Conservation (phyloP, 1,284 basidiomycete genomes). For the Apiotrichum porosum region DNA sequence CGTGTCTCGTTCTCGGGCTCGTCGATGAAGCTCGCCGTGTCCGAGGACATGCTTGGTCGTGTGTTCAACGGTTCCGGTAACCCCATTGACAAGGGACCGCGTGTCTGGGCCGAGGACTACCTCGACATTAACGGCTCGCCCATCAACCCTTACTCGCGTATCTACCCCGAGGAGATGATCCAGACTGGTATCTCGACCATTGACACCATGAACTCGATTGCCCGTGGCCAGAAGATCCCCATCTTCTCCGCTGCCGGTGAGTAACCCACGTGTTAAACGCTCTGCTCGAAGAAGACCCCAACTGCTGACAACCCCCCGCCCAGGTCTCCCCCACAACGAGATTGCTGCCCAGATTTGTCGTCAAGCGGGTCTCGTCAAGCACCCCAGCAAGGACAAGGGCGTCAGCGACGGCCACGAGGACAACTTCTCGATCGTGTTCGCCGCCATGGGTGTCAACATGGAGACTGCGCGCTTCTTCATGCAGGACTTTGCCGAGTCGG, state of each 20-base stretch:
- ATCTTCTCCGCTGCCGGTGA: conserved; percentile 89
- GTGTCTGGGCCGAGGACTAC: conserved; percentile 99
- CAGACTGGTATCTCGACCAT: conserved; percentile 99
- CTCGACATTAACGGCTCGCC: conserved; percentile 99
- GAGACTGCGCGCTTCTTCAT: conserved; percentile 99
- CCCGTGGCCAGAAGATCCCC: conserved; percentile 99
- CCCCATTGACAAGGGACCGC: conserved; percentile 97
- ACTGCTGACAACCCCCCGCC: not conserved
- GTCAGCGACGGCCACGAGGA: conserved; percentile 99
- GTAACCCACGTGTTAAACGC: not conserved
- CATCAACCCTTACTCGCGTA: conserved; percentile 98
- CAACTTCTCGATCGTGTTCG: conserved; percentile 99
- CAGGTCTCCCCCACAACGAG: conserved; percentile 97
- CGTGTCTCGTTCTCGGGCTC: conserved; percentile 98
- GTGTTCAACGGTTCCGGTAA: conserved; percentile 99
- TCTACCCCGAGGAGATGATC: conserved; percentile 99
- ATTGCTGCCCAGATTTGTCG: conserved; percentile 99
- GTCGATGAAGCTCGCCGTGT: conserved; percentile 97
- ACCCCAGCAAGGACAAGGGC: conserved; percentile 74
- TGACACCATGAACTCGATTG: conserved; percentile 98
- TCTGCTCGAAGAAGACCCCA: not conserved
- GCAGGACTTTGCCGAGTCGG: conserved; percentile 99
- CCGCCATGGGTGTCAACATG: conserved; percentile 99
- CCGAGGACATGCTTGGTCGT: conserved; percentile 98
- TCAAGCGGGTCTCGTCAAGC: conserved; percentile 94